Evolutionary conservation across 2,329 filamentous ascomycete species (phyloP).

Genomic region (Albophoma yamanashiensis): DNA sequence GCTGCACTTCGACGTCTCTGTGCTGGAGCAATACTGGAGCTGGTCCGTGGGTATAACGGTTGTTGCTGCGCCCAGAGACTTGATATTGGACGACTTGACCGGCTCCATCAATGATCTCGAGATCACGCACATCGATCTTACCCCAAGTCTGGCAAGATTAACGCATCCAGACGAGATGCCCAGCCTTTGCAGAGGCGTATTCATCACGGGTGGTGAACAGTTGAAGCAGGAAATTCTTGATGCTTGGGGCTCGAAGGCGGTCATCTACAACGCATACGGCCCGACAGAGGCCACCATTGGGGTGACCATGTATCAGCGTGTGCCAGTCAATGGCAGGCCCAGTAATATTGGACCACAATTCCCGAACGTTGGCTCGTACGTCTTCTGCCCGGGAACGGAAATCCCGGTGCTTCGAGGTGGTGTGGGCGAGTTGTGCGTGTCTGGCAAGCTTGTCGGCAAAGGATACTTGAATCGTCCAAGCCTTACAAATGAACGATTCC

Average conservation of each 20-base stretch:
- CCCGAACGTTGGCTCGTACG: conserved; percentile 75
- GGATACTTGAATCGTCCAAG: conserved; percentile 75
- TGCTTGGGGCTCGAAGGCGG: conserved; percentile 65
- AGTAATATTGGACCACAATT: conserved; percentile 86
- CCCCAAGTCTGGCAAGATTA: conserved; percentile 73
- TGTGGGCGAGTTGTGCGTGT: conserved; percentile 81
- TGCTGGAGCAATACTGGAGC: conserved; percentile 90
- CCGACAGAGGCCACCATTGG: conserved; percentile 92
- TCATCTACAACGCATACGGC: conserved; percentile 88
- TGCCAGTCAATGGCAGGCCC: conserved; percentile 65
- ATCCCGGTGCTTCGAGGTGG: conserved; percentile 65
- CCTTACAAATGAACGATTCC: conserved; percentile 70
- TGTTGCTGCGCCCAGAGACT: conserved; percentile 69
- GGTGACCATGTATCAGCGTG: conserved; percentile 78
- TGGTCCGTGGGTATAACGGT: conserved; percentile 86
- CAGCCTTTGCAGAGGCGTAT: conserved; percentile 68
- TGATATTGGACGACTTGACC: conserved; percentile 76
- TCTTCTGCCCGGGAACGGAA: conserved; percentile 60
- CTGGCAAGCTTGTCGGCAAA: conserved; percentile 76
- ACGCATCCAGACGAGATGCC: conserved; percentile 73
- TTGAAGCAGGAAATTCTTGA: conserved; percentile 84
- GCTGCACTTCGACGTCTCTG: conserved; percentile 89
- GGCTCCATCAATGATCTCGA: conserved; percentile 57
- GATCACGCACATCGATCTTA: conserved; percentile 88
- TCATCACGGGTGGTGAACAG: conserved; percentile 86